phyloP scores from a whole-genome alignment of 805 yeast species.

The Candida tallmaniae region DNA sequence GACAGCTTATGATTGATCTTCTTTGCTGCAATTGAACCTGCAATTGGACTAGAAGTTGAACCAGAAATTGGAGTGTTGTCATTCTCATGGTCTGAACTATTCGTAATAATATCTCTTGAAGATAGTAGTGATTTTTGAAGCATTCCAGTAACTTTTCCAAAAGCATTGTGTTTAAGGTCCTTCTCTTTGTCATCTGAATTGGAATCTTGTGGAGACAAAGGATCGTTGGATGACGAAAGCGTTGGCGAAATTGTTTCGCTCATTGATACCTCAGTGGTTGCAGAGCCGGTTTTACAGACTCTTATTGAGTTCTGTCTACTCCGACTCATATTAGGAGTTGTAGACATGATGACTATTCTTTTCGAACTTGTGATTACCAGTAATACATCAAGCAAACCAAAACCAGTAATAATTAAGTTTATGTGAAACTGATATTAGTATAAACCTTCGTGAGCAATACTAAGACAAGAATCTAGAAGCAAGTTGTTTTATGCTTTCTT shows the following conservation, averaged over 20 bases:
- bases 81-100: slow-evolving; percentile 6
- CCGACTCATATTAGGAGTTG: slow-evolving; percentile 3
- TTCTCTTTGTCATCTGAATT: slow-evolving; percentile 4
- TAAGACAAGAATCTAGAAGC: too few relatives aligned
- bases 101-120: slow-evolving; percentile 7
- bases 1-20: slow-evolving; percentile 7
- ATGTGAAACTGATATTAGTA: too few relatives aligned
- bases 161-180: slow-evolving; percentile 19
- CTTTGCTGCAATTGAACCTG: not conserved
- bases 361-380: too few relatives aligned
- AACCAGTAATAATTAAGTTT: too few relatives aligned
- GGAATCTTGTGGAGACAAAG: not conserved
- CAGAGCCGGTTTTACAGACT: slow-evolving; percentile 10
- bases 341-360: slow-evolving; percentile 5
- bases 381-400: too few relatives aligned
- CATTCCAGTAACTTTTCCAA: slow-evolving; percentile 31
- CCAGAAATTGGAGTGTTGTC: not conserved
- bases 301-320: slow-evolving; percentile 12
- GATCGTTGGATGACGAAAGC: slow-evolving; percentile 7
- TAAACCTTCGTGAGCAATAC: too few relatives aligned
- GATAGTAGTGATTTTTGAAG: slow-evolving; percentile 21
- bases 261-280: slow-evolving; percentile 14
- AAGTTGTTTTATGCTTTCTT: not conserved
- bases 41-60: not conserved
- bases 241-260: slow-evolving; percentile 10